Base-by-base conservation (phyloP, 495 filamentous ascomycete genomes). In the Penicillium ochrochloron region DNA sequence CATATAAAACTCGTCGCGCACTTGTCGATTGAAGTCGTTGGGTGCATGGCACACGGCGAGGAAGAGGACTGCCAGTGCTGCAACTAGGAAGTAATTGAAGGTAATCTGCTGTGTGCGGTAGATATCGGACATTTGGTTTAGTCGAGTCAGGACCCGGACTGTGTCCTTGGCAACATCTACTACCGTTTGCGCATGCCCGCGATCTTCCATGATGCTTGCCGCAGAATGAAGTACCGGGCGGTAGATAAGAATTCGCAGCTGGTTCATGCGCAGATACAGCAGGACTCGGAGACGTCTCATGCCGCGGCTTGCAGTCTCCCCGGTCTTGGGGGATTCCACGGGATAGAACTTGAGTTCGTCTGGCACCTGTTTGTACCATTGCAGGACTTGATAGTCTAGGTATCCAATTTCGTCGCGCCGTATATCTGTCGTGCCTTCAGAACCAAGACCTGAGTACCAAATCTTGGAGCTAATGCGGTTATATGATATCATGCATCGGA, bases 61-160 rank as follows among this genome's bases (percentile, higher is more conserved):
- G 73, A 95, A 93, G 9, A 96, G 80, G 3, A 94, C 92, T 0
- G 90, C 89, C 29, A 96, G 82, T 11, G 92, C 88, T 10, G 90
- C 89, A 12, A 92, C 87, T 19, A 96, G 82, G 74, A 96, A 96
- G 69, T 94, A 92, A 74, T 96, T 92, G 78, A 94, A 94, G 63
- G 88, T 88, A 39, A 93, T 86, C 73, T 95, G 92, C 59, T 92
- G 87, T 7, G 84, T 88, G 10, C 88, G 85, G 75, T 95, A 96
- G 31, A 95, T 87, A 63, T 93, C 88, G 0, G 90, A 88, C n/a
- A 87, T 89, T 68, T 88, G 88, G 71, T 94, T 93, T 10, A 94
- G 82, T 37, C 86, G 85, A 0, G 90, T 87, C 17, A 96, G 78
- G 9, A 90, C 86, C 15, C 87, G 84, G 42, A 96, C 89, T 0